Conservation (phyloP, 441 rosid species). For the Macaranga tanarius region DNA sequence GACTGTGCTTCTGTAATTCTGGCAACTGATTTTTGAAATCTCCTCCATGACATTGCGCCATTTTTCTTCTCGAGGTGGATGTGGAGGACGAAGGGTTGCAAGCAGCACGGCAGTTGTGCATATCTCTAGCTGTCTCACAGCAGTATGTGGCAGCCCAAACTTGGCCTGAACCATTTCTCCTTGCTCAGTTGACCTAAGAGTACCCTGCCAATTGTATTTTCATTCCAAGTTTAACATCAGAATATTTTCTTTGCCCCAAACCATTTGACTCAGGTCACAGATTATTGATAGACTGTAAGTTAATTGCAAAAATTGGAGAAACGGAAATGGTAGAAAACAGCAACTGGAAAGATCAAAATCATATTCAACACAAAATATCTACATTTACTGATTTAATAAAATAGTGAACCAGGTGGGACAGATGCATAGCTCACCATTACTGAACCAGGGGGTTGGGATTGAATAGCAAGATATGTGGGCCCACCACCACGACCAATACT, state of each 20-base stretch:
- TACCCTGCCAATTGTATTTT: conserved; percentile 54
- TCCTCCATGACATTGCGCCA: conserved; percentile 97
- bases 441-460: conserved; percentile 96
- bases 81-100: conserved; percentile 80
- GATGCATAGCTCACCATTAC: conserved; percentile 68
- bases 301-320: background rate
- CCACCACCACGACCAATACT: conserved; percentile 99
- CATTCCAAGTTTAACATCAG: conserved; percentile 8
- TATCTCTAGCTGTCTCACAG: conserved; percentile 90
- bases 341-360: background rate
- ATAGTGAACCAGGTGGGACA: background rate
- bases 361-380: background rate
- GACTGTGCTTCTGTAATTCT: conserved; percentile 70
- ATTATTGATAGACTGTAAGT: background rate
- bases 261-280: conserved; percentile 4
- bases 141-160: conserved; percentile 87
- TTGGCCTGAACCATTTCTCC: conserved; percentile 99
- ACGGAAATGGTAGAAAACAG: background rate
- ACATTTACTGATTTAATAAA: background rate
- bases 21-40: conserved; percentile 80
- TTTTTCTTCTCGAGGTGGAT: conserved; percentile 79
- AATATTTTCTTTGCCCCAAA: background rate
- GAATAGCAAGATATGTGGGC: conserved; percentile 94
- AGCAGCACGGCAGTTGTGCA: conserved; percentile 95
- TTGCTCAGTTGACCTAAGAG: conserved; percentile 97